These are phyloP conservation scores for Eragrostis curvula DNA, from an alignment of 176 grass and related monocot species.

Conservation along the genomic window DNA sequence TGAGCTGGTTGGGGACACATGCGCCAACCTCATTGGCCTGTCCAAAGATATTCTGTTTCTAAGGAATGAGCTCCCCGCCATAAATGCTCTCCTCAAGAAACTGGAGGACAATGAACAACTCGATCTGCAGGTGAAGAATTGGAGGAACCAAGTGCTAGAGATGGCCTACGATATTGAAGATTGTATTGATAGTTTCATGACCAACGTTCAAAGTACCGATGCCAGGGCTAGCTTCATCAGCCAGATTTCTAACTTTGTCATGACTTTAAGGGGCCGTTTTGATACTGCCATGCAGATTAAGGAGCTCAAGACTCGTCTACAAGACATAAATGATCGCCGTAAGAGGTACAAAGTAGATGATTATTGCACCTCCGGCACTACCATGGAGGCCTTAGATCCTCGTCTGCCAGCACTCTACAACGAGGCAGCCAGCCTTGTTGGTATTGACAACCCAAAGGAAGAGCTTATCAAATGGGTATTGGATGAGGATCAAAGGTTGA, in stretches of 20 bases:
- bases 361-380: neutral
- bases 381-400: neutral
- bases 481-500: neutral
- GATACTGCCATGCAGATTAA: neutral
- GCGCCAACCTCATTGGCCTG: neutral
- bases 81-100: neutral
- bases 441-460: neutral
- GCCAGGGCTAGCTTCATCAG: neutral
- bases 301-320: neutral
- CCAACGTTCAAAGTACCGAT: neutral
- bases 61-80: neutral
- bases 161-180: neutral
- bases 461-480: neutral
- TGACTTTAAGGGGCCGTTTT: neutral
- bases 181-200: neutral
- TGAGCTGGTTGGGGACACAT: neutral
- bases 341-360: neutral
- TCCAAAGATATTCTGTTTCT: neutral
- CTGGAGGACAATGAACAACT: neutral
- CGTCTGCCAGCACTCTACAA: neutral
- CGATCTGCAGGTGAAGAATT: neutral
- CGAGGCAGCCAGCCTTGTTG: neutral
- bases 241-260: neutral
- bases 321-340: neutral
- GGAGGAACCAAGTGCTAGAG: neutral